Evolutionary conservation across 176 grass and related monocot genomes (phyloP).

Genomic region (Hyparrhenia diplandra): DNA sequence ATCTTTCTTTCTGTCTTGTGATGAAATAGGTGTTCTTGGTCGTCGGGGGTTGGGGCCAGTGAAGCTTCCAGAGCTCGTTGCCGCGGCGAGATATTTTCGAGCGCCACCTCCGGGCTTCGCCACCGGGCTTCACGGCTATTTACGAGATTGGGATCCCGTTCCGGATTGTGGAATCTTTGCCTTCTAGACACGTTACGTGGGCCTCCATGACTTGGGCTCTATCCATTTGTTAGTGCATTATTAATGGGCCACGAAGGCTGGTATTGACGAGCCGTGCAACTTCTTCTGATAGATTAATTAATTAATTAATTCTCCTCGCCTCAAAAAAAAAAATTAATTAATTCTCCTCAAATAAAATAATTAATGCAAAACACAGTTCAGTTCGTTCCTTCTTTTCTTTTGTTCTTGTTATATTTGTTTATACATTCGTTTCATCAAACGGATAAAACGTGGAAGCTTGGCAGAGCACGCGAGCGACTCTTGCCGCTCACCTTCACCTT

Average conservation of each 20-base stretch:
- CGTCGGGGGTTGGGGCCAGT: conserved; percentile 34
- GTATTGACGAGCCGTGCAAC: background rate
- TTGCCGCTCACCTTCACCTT: too few relatives aligned
- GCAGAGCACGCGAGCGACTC: too few relatives aligned
- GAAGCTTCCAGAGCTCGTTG: conserved; percentile 82
- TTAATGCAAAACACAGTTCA: too few relatives aligned
- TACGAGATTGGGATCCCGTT: conserved; percentile 34
- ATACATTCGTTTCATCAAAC: too few relatives aligned
- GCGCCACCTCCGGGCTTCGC: background rate
- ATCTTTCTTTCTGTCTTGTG: conserved; percentile 19
- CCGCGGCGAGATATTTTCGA: conserved; percentile 68
- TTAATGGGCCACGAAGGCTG: background rate
- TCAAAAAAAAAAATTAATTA: too few relatives aligned
- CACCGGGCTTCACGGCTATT: conserved; percentile 11
- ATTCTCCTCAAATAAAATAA: too few relatives aligned
- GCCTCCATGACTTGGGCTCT: background rate
- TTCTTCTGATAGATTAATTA: background rate
- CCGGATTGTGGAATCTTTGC: background rate
- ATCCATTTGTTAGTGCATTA: background rate
- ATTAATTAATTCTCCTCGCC: too few relatives aligned
- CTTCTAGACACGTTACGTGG: background rate
- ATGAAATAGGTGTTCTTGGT: conserved; percentile 1
- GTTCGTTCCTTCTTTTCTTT: too few relatives aligned
- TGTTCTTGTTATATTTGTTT: too few relatives aligned
- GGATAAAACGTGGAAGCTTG: too few relatives aligned